Percentiles rank a stretch among this genome's conserved stretches.
Evolutionary conservation across 75 land plant species (phyloP).

Genomic region (Pinus albicaulis): DNA sequence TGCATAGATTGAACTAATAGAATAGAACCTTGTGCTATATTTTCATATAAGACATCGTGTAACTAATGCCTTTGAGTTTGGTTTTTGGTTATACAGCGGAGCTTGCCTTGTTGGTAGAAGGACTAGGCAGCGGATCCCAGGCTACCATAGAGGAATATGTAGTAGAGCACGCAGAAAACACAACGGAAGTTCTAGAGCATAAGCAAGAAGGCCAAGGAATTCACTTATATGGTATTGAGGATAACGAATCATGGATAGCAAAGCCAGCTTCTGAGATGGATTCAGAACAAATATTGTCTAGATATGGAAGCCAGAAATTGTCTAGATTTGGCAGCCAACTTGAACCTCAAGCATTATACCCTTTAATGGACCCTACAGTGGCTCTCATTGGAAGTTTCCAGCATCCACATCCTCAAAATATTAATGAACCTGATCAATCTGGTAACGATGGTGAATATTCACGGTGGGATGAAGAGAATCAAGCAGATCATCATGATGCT

Average conservation of each 20-base stretch:
- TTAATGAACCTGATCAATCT: neutral
- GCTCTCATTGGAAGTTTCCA: slow-evolving; percentile 35
- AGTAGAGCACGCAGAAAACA: slow-evolving; percentile 15
- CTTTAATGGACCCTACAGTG: slow-evolving; percentile 34
- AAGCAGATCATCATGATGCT: neutral
- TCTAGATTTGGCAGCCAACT: neutral
- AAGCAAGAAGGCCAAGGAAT: slow-evolving; percentile 24
- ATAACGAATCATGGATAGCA: slow-evolving; percentile 35
- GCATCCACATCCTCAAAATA: neutral
- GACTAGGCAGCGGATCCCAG: slow-evolving; percentile 14
- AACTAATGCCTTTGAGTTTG: neutral
- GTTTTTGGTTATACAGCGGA: slow-evolving; percentile 15
- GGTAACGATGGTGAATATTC: neutral
- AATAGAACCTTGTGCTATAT: no score
- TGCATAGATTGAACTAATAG: no score
- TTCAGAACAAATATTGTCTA: neutral
- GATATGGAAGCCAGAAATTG: neutral
- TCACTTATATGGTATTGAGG: slow-evolving; percentile 30
- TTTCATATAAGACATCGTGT: neutral
- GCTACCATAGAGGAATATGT: slow-evolving; percentile 20
- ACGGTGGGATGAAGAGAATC: slow-evolving; percentile 14
- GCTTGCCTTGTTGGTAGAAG: slow-evolving; percentile 28
- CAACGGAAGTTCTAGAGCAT: slow-evolving; percentile 5
- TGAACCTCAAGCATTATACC: neutral
- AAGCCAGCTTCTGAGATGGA: slow-evolving; percentile 17